Percentiles rank a stretch among this genome's conserved stretches.
phyloP scores from a whole-genome alignment of 768 basidiomycete species.

The Strobilomyces confusus region DNA sequence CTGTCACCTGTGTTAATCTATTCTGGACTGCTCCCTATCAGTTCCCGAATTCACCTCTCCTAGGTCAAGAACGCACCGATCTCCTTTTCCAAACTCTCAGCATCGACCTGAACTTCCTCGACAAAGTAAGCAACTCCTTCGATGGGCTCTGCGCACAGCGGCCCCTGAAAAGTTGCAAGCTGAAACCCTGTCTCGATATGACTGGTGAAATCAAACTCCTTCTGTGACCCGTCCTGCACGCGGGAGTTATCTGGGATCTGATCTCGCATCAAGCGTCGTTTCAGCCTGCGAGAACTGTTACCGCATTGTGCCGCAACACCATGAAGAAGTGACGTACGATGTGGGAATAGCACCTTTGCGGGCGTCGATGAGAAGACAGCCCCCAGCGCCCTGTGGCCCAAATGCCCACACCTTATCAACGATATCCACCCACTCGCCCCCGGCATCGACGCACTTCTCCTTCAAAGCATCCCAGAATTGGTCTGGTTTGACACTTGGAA shows the following conservation, averaged over 20 bases:
- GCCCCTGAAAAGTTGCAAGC: conserved; percentile 90
- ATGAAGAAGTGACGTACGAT: conserved; percentile 48
- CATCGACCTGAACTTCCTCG: conserved; percentile 66
- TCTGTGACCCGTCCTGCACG: conserved; percentile 34
- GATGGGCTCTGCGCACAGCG: conserved; percentile 91
- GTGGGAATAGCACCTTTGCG: conserved; percentile 43
- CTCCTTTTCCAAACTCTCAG: conserved; percentile 56
- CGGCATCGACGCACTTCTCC: conserved; percentile 59
- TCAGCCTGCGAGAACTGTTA: conserved; percentile 40
- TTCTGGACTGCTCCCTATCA: conserved; percentile 58
- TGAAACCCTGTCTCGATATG: conserved; percentile 93
- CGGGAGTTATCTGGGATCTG: conserved; percentile 31
- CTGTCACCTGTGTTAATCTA: conserved; percentile 77
- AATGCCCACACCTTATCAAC: conserved; percentile 82
- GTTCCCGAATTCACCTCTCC: conserved; percentile 4
- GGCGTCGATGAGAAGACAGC: conserved; percentile 80
- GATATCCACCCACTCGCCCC: conserved; percentile 75
- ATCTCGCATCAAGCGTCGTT: conserved; percentile 41
- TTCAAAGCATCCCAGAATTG: conserved; percentile 78
- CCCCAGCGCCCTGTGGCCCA: conserved; percentile 83
- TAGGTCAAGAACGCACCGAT: conserved; percentile 44
- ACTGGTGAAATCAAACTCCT: conserved; percentile 63
- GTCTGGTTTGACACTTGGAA: conserved; percentile 62
- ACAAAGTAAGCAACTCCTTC: conserved; percentile 91
- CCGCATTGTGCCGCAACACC: conserved; percentile 4